phyloP scores from a whole-genome alignment of 2,329 filamentous ascomycete species.

The Aspergillaceae sp. region DNA sequence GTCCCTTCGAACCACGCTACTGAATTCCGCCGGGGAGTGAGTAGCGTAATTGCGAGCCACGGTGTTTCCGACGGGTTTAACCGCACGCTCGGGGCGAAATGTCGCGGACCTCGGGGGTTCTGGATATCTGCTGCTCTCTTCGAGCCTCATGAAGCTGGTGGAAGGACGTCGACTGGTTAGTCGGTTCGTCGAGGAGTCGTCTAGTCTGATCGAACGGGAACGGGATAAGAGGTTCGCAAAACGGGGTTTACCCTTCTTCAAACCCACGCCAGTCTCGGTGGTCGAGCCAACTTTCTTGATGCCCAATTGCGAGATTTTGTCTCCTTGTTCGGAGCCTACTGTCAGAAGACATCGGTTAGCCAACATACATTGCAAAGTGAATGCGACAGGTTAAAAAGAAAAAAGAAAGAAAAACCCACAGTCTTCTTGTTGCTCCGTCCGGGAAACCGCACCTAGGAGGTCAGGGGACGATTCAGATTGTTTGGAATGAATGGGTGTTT shows the following conservation, averaged over 20 bases:
- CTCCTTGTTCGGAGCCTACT: constrained; percentile 14
- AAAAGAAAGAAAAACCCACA: too few species aligned
- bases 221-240: constrained; percentile 38
- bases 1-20: constrained; percentile 26
- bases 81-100: constrained; percentile 57
- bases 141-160: constrained; percentile 30
- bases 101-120: constrained; percentile 55
- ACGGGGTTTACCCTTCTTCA: constrained; percentile 37
- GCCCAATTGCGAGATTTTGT: constrained; percentile 15
- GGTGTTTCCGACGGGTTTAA: constrained; percentile 59
- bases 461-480: constrained; percentile 37
- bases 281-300: constrained; percentile 21
- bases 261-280: constrained; percentile 15
- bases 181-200: constrained; percentile 30
- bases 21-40: constrained; percentile 47
- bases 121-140: constrained; percentile 28
- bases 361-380: too few species aligned
- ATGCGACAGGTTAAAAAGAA: too few species aligned
- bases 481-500: constrained; percentile 25
- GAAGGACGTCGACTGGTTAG: constrained; percentile 30
- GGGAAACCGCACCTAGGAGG: constrained; percentile 23
- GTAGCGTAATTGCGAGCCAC: constrained; percentile 61
- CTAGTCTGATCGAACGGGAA: constrained; percentile 37
- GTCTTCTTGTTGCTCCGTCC: constrained; percentile 17
- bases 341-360: constrained; percentile 2